Base-by-base conservation (phyloP, 768 basidiomycete genomes). In the Kwoniella sp. region DNA sequence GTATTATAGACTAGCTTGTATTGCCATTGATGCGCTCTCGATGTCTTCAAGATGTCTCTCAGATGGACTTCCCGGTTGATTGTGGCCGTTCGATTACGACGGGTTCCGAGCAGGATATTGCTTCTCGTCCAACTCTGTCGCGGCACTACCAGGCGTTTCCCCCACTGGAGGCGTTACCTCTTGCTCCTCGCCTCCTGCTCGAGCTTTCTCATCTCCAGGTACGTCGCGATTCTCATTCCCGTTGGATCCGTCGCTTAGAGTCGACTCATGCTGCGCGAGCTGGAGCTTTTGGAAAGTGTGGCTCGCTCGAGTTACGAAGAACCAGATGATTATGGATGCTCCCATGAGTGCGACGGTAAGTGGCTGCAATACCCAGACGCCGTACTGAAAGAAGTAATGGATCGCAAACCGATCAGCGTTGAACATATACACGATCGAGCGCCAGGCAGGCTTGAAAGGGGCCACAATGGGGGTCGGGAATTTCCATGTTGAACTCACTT, bases 341-440 rank as follows among this genome's bases (percentile, higher is more conserved):
- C 27, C 68, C 15, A 70, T 37, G 24, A 76, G 65, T 7, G 72
- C 74, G 12, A 76, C 47, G 27, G 69, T 63, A 44, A 76, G 50
- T 15, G 74, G 74, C 48, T 73, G 74, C 13, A 76, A 50, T 3
- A 71, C 57, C 74, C 74, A 76, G 1, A 71, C 69, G 17, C 74
- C 74, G 48, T 76, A 68, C 69, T 72, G 40, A 3, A 44, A 5
- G 40, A 44, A 19, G 17, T 15, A 44, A 44, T 13, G 17, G 40
- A 10, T 44, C 2, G 40, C 8, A 6, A 22, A 27, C 21, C 2
- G 9, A 30, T 46, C 15, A 58, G 24, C 24, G 52, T 8, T 3
- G 26, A 57, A 26, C 13, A 54, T 10, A 29, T 58, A 53, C 48
- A 60, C 36, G 25, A 44, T 27, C 44, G 8, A 8, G 19, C 26